These are phyloP conservation scores for Boletus subcaerulescens DNA, from an alignment of 768 basidiomycete genomes.

Conservation along the genomic window DNA sequence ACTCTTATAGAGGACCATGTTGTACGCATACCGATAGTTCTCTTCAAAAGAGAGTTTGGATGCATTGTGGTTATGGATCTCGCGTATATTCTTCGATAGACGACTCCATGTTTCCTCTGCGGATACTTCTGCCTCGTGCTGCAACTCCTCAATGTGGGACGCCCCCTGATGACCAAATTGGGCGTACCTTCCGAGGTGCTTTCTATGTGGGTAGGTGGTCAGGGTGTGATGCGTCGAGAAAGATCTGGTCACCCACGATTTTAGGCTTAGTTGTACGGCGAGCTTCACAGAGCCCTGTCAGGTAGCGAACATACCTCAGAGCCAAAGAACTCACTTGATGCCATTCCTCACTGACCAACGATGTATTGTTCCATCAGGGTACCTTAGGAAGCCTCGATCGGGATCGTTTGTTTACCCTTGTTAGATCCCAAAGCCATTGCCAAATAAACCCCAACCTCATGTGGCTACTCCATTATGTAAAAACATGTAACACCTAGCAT, in stretches of 20 bases:
- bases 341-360: conserved; percentile 21
- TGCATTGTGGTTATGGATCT: conserved; percentile 94
- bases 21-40: conserved; percentile 91
- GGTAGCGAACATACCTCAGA: not conserved
- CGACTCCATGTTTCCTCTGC: conserved; percentile 81
- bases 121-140: conserved; percentile 77
- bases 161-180: not conserved
- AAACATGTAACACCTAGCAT: conserved; percentile 1
- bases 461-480: not conserved
- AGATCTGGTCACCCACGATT: conserved; percentile 38
- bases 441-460: conserved; percentile 21
- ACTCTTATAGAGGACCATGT: conserved; percentile 85
- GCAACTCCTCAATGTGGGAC: conserved; percentile 5
- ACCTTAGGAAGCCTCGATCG: conserved; percentile 8
- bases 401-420: conserved; percentile 29
- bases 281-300: conserved; percentile 19
- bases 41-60: conserved; percentile 88
- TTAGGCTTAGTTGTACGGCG: conserved; percentile 37
- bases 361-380: conserved; percentile 16
- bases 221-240: conserved; percentile 17
- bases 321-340: conserved; percentile 25
- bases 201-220: conserved; percentile 32
- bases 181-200: conserved; percentile 45
- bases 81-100: conserved; percentile 80
- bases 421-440: conserved; percentile 33